phyloP scores from a whole-genome alignment of 768 basidiomycete species.

The Termitomyces sp. region DNA sequence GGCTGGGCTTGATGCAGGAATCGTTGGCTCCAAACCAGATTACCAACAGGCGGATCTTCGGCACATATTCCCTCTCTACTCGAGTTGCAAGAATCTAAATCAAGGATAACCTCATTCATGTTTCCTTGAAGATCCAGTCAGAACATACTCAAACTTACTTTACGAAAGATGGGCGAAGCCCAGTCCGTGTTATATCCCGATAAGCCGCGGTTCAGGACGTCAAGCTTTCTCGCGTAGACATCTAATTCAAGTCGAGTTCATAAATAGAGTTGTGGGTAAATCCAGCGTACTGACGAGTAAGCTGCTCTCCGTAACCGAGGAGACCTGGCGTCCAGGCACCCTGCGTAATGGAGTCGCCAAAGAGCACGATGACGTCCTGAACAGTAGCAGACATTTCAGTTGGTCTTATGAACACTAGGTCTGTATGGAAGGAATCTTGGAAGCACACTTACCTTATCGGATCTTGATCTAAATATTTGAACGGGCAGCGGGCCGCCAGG shows the following conservation, averaged over 20 bases:
- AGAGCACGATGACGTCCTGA: constrained; percentile 65
- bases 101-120: background rate
- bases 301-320: constrained; percentile 60
- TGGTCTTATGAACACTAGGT: background rate
- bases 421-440: background rate
- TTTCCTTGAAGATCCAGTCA: background rate
- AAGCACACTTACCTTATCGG: background rate
- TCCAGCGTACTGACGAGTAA: constrained; percentile 46
- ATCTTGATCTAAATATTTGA: background rate
- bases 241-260: constrained; percentile 32
- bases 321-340: constrained; percentile 45
- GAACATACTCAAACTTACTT: constrained; percentile 35
- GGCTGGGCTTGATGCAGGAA: constrained; percentile 54
- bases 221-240: constrained; percentile 72
- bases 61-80: constrained; percentile 38
- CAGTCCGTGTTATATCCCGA: constrained; percentile 86
- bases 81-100: constrained; percentile 54
- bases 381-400: constrained; percentile 46
- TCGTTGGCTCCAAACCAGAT: constrained; percentile 95
- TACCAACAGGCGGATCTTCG: constrained; percentile 65
- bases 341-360: constrained; percentile 83
- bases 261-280: background rate
- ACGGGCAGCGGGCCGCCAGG: background rate
- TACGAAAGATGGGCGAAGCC: constrained; percentile 74
- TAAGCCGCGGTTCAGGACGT: constrained; percentile 82